These are phyloP conservation scores for Phycomyces blakesleeanus DNA, from an alignment of 192 early-diverging fungal genomes.

Conservation along the genomic window DNA sequence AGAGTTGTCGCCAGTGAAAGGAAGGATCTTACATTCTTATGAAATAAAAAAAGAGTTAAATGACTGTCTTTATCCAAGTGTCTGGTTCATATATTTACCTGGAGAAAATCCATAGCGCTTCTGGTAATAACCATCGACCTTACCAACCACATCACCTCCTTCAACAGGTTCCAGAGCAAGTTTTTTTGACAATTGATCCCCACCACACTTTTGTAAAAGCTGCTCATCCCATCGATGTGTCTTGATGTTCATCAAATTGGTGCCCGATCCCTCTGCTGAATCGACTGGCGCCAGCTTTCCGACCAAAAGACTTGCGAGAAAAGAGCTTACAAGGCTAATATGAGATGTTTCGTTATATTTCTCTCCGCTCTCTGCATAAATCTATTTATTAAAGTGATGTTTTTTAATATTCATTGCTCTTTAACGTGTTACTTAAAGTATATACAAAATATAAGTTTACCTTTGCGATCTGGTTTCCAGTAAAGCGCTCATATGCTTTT, in stretches of 20 bases:
- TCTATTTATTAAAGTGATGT: conserved; percentile 16
- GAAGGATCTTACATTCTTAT: conserved; percentile 55
- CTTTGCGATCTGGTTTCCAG: conserved; percentile 71
- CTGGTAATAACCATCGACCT: conserved; percentile 57
- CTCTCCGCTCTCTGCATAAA: conserved; percentile 34
- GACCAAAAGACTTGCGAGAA: conserved; percentile 60
- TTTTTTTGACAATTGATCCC: conserved; percentile 35
- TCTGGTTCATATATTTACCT: conserved; percentile 36
- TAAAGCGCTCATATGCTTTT: conserved; percentile 76
- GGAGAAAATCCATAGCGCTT: conserved; percentile 58
- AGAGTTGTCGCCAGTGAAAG: conserved; percentile 83
- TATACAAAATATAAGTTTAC: conserved; percentile 45
- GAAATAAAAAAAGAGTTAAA: not conserved
- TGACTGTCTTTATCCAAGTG: not conserved
- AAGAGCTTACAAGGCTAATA: conserved; percentile 73
- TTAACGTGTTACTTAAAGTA: too few species aligned
- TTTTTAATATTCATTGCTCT: not conserved
- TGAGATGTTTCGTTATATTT: conserved; percentile 46
- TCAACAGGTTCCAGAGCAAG: conserved; percentile 42
- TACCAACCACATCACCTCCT: conserved; percentile 42
- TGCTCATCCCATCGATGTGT: conserved; percentile 49
- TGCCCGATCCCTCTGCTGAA: conserved; percentile 72
- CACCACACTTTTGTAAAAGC: conserved; percentile 41
- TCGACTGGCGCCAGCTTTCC: conserved; percentile 61
- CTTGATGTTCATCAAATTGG: conserved; percentile 73